A percentile compares a stretch with the other conserved stretches of the same genome.
These are phyloP conservation scores for Magnusiomyces paraingens DNA, from an alignment of 1,139 yeast species.

Conservation along the genomic window DNA sequence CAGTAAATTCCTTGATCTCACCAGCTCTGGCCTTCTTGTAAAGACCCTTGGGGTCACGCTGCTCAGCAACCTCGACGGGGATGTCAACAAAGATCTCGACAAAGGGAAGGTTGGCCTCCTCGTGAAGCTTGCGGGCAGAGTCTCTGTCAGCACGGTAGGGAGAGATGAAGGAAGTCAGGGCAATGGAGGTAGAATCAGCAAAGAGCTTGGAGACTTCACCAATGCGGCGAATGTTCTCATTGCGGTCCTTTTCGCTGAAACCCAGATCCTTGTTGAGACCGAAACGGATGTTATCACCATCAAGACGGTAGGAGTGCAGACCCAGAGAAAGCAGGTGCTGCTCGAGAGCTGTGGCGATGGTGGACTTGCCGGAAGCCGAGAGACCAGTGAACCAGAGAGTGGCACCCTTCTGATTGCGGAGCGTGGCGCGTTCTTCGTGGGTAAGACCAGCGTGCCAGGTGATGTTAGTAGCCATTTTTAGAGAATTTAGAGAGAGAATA, in stretches of 20 bases:
- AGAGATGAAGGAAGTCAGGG: conserved; percentile 85
- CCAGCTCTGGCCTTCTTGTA: conserved; percentile 97
- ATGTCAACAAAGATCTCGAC: conserved; percentile 89
- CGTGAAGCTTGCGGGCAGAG: conserved; percentile 78
- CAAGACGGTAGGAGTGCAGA: conserved; percentile 74
- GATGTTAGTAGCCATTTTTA: conserved; percentile 79
- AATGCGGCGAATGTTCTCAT: conserved; percentile 90
- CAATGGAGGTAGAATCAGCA: conserved; percentile 80
- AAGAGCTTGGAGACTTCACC: conserved; percentile 90
- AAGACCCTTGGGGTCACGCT: conserved; percentile 94
- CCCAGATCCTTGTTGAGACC: conserved; percentile 94
- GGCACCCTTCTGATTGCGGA: conserved; percentile 78
- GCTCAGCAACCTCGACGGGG: conserved; percentile 88
- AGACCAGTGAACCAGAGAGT: conserved; percentile 94
- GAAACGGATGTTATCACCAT: conserved; percentile 91
- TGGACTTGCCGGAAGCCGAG: conserved; percentile 84
- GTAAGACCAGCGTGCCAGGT: conserved; percentile 93
- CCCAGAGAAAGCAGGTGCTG: conserved; percentile 60
- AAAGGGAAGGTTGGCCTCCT: conserved; percentile 67
- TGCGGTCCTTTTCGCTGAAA: conserved; percentile 82
- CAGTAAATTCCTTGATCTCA: conserved; percentile 87
- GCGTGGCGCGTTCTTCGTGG: conserved; percentile 64
- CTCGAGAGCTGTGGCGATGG: conserved; percentile 92
- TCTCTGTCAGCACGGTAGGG: conserved; percentile 84
- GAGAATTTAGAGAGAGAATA: background rate